Evolutionary conservation across 768 basidiomycete species (phyloP).

Genomic region (Ramaria sp.): DNA sequence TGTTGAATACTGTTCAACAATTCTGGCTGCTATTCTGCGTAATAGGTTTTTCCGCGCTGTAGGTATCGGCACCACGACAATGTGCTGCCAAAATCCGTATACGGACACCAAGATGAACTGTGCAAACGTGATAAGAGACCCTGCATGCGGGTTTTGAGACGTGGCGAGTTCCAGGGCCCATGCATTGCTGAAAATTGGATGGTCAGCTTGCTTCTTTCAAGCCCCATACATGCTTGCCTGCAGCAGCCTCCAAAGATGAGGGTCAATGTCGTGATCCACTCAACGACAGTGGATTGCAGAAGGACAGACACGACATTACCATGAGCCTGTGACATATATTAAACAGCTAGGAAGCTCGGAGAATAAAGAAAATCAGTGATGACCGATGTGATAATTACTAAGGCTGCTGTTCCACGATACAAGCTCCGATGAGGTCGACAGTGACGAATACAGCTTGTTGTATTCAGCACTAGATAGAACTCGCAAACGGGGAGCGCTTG

Average conservation of each 20-base stretch:
- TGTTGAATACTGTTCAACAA: neutral
- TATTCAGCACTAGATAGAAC: too few species aligned
- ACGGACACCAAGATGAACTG: slow-evolving; percentile 76
- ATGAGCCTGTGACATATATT: neutral
- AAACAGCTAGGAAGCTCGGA: neutral
- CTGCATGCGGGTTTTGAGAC: slow-evolving; percentile 53
- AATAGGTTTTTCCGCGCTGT: neutral
- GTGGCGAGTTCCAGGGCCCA: slow-evolving; percentile 68
- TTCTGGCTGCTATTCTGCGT: neutral
- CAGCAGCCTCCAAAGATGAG: slow-evolving; percentile 91
- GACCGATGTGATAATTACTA: too few species aligned
- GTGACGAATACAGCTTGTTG: too few species aligned
- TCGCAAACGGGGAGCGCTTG: too few species aligned
- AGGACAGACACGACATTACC: neutral
- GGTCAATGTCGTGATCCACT: slow-evolving; percentile 57
- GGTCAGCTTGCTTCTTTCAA: neutral
- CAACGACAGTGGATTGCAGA: slow-evolving; percentile 7
- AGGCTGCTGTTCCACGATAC: too few species aligned
- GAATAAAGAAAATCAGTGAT: neutral
- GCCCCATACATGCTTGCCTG: slow-evolving; percentile 27
- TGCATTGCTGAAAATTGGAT: slow-evolving; percentile 45
- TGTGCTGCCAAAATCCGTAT: slow-evolving; percentile 51
- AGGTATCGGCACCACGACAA: slow-evolving; percentile 27
- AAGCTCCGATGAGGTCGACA: too few species aligned
- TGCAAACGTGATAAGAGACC: slow-evolving; percentile 77